Evolutionary conservation across 306 rosid genomes (phyloP).

Genomic region (Lupinus albus): DNA sequence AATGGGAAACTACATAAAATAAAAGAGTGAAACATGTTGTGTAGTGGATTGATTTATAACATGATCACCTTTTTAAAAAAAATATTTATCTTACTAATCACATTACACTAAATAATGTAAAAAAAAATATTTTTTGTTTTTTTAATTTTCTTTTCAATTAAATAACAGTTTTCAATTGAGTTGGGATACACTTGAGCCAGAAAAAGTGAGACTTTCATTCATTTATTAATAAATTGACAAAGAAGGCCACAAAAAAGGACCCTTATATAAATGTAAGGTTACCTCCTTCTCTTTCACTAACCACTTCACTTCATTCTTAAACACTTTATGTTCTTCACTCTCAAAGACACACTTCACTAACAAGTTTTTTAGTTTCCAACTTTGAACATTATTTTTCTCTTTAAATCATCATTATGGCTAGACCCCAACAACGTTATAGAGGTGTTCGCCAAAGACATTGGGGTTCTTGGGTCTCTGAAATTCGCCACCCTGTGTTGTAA

Average conservation of each 20-base stretch:
- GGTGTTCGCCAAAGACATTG: slow-evolving; percentile 85
- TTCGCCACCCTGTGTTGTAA: slow-evolving; percentile 65
- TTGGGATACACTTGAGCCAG: no score
- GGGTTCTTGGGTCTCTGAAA: slow-evolving; percentile 95
- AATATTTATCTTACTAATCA: no score
- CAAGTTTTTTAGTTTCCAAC: no score
- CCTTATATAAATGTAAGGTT: slow-evolving; percentile 34
- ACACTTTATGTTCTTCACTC: slow-evolving; percentile 35
- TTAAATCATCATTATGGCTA: slow-evolving; percentile 57
- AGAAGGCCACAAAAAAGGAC: slow-evolving; percentile 24
- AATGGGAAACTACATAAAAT: neutral
- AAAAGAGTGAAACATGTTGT: slow-evolving; percentile 18
- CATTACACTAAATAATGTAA: no score
- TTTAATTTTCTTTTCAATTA: no score
- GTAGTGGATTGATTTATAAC: no score
- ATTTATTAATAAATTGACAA: slow-evolving; percentile 28
- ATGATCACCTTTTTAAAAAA: no score
- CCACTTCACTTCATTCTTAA: slow-evolving; percentile 29
- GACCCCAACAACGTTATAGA: slow-evolving; percentile 73
- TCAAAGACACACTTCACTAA: slow-evolving; percentile 33
- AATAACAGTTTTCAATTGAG: no score
- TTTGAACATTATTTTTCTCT: neutral
- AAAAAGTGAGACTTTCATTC: no score
- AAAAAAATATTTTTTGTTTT: no score
- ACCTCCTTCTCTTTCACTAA: slow-evolving; percentile 33